Evolutionary conservation across 495 filamentous ascomycete species (phyloP).

Genomic region (Hyphodiscus hymeniophilus): DNA sequence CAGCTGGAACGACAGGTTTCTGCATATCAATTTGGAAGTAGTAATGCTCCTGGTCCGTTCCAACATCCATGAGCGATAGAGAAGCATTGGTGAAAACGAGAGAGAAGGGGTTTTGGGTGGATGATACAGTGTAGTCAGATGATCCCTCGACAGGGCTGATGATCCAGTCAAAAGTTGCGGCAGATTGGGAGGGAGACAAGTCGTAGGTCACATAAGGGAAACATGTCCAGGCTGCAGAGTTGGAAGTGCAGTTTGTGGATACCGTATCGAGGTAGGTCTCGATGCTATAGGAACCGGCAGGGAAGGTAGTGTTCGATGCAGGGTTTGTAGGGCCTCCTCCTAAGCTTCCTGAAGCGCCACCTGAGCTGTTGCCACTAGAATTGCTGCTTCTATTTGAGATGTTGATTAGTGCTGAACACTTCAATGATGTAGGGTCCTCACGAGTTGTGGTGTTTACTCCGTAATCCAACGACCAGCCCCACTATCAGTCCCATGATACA

Average conservation of each 20-base stretch:
- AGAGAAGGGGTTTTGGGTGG: slow-evolving; percentile 39
- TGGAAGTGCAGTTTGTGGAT: slow-evolving; percentile 40
- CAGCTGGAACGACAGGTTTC: slow-evolving; percentile 34
- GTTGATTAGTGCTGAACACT: no score
- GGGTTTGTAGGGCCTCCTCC: slow-evolving; percentile 2
- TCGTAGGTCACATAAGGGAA: slow-evolving; percentile 42
- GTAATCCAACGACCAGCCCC: slow-evolving; percentile 36
- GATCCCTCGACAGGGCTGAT: slow-evolving; percentile 25
- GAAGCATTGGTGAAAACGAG: slow-evolving; percentile 33
- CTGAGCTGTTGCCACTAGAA: neutral
- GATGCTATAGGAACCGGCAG: slow-evolving; percentile 46
- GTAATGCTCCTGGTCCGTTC: slow-evolving; percentile 36
- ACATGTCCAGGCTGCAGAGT: slow-evolving; percentile 45
- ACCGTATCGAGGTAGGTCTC: slow-evolving; percentile 43
- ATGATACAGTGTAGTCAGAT: slow-evolving; percentile 34
- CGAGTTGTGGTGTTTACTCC: slow-evolving; percentile 22
- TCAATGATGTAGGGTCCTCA: neutral
- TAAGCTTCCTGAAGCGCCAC: slow-evolving; percentile 10
- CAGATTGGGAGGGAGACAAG: slow-evolving; percentile 21
- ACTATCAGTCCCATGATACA: slow-evolving; percentile 33
- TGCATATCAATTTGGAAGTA: slow-evolving; percentile 35
- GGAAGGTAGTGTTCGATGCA: slow-evolving; percentile 30
- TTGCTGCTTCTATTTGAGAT: neutral
- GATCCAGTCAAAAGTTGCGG: slow-evolving; percentile 49
- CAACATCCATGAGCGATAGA: slow-evolving; percentile 28